Conservation (phyloP, 208 protist genomes). For the Phytomonas sp. region DNA sequence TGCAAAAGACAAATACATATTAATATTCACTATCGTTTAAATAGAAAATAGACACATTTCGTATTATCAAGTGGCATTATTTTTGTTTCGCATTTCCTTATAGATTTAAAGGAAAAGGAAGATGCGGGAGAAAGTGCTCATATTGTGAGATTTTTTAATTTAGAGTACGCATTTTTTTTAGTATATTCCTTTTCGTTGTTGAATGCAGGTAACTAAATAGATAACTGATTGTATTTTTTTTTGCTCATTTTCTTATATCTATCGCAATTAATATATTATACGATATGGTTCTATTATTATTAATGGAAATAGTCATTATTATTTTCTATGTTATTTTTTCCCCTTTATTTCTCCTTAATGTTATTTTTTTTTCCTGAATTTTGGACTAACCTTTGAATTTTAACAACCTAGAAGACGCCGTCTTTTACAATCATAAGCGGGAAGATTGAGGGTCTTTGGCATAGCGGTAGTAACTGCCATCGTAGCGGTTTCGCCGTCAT, state of each 20-base stretch:
- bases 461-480: background rate
- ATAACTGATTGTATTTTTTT: constrained; percentile 6
- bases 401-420: background rate
- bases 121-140: background rate
- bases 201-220: background rate
- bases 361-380: background rate
- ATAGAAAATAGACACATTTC: constrained; percentile 8
- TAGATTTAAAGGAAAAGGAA: constrained; percentile 4
- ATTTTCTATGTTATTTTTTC: background rate
- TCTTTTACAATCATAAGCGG: background rate
- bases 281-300: background rate
- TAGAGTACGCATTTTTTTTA: no score
- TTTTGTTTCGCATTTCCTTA: background rate
- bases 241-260: background rate
- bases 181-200: no score
- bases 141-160: background rate
- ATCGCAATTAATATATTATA: background rate
- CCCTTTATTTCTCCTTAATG: background rate
- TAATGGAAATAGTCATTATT: background rate
- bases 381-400: background rate
- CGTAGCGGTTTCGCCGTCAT: constrained; percentile 17
- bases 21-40: background rate
- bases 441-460: background rate
- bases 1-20: constrained; percentile 8
- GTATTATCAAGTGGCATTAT: background rate